Base-by-base conservation (phyloP, 2,329 filamentous ascomycete species). In the Sporothrix schenckii region DNA sequence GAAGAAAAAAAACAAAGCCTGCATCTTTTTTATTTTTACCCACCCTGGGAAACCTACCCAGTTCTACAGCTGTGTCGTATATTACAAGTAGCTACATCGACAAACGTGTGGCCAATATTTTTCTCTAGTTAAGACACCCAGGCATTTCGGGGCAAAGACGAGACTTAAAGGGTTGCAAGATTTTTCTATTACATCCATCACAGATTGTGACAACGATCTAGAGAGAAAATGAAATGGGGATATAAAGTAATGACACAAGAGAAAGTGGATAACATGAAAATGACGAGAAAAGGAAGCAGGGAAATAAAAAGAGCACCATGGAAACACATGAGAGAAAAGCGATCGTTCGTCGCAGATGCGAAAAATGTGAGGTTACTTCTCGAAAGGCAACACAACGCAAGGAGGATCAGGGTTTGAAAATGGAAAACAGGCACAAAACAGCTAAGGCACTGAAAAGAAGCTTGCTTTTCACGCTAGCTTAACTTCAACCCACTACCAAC, bases 101-200 rank as follows among this genome's bases (percentile, higher is more conserved):
- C 3, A 30, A 30, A 34, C 34, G 34, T 34, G 34, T 34, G 41
- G 11, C 19, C 49, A n/a, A n/a, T 6, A 3, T 4, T 50, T 16
- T 9, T 19, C 9, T 27, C 11, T 13, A 56, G 11, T 27, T 10
- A 53, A 53, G 21, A 53, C 49, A 30, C 39, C 3, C 16, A n/a
- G 34, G 11, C 56, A 24, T 5, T n/a, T 11, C 50, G 7, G 7
- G 3, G n/a, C 9, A n/a, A n/a, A 50, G 10, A 24, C 24, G 9
- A 9, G 7, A 19, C 3, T 47, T 7, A 41, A 10, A 27, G 27
- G 21, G 30, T 41, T 41, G 54, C n/a, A 63, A 24, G 34, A 9
- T 61, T 63, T 63, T 63, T 47, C 58, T 47, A 63, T 63, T 63
- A 44, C 58, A 47, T 24, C 16, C 39, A 47, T 47, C 58, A 63